Evolutionary conservation across 495 filamentous ascomycete species (phyloP), one percentile per base, ranked within the genome.

Genomic region (Cercophora samala): DNA sequence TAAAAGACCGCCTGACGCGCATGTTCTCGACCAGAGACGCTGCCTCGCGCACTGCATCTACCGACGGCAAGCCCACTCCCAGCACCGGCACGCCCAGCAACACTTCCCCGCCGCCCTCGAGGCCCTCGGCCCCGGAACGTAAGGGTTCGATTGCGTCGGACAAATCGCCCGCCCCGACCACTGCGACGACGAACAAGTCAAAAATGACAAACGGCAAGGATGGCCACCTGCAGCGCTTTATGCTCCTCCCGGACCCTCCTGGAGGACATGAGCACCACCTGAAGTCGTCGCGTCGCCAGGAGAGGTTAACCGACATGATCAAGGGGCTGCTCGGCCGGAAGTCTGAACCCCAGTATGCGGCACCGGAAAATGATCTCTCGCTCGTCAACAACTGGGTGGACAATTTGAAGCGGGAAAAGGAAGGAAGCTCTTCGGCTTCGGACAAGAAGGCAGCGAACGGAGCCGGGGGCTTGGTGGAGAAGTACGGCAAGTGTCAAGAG

Each of bases 401-500:
- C 77, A 93, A 95, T 71, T 85, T 97, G 66, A 92, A 91, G 75
- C 88, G 82, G 69, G 95, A 99, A 77, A 91, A 91, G 69, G 92
- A 56, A 56, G 18, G 96, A 62, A 88, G 85, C 71, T 37, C 29
- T 62, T 72, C 91, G 52, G 71, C 76, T 11, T 64, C 71, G 24
- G 92, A 96, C 68, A 93, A 90, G 81, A 94, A 89, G 73, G 87
- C 87, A 23, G 85, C 90, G 1, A 91, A 90, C 72, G 83, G 92
- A 15, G 90, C 90, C n/a, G 88, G 86, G 4, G 90, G 92, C 4
- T 82, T 99, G 64, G 92, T 93, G 9, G 92, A 98, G 77, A 99
- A 98, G 75, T 99, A 99, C 75, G 95, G 95, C 68, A 97, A 97
- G 82, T 98, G 95, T 76, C 95, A 98, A 76, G 96, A 98, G 79